Base-by-base conservation (phyloP, 2,329 filamentous ascomycete species). In the Macrophomina pseudophaseolina region DNA sequence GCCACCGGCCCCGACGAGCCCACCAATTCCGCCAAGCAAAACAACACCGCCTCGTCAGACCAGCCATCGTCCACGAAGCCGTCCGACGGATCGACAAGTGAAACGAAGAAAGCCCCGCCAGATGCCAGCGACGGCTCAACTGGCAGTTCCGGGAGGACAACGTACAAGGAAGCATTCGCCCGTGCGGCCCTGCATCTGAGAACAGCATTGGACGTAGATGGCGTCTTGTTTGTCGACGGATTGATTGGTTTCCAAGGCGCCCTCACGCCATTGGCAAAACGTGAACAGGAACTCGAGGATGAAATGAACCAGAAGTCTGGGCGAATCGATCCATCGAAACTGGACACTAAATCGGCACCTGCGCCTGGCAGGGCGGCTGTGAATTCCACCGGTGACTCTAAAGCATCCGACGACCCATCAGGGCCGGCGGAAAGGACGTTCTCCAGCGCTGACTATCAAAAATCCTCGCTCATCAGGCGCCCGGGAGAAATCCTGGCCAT, bases 161-260 rank as follows among this genome's bases (percentile, higher is more conserved):
- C 65, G 3, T 71, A 71, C 58, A 66, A 68, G 14, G 68, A 68
- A 35, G 54, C 69, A 0, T 72, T 72, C 54, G 58, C 65, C 53
- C 68, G 67, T 35, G 69, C 70, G 9, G 69, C 70, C 0, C 23
- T 68, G 44, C 69, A 66, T 48, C 49, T 72, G 30, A 67, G 64
- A 23, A 40, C 48, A 49, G 69, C 67, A 8, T 44, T 71, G 11
- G 32, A 69, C n/a, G 63, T 65, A 9, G 63, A 65, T 35, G 63
- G 63, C 35, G 63, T 65, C 40, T 23, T 65, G 42, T 71, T 72
- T 42, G 28, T 66, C 11, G 70, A 71, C 52, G 70, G 71, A 16
- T 51, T 71, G 6, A 62, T 70, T 32, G 70, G 69, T 1, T 69
- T 64, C 12, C 69, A 72, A 46, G 70, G 71, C 7, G 65, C 56